Evolutionary conservation across 31 red algal genomes (phyloP).

Genomic region (Odonthalia washingtoniensis): DNA sequence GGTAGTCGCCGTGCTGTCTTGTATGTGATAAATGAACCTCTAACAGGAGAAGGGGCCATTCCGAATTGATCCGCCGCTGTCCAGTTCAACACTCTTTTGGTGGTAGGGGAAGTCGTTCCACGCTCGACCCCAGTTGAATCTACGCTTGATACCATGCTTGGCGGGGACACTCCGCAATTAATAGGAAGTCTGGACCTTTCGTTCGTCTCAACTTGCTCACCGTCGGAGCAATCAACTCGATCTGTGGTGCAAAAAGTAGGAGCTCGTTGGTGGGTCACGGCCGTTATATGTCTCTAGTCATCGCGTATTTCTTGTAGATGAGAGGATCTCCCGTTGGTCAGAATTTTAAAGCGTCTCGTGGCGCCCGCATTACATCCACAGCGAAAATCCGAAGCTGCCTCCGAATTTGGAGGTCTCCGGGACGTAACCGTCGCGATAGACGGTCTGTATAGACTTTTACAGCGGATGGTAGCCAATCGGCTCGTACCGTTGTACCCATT

Average conservation of each 20-base stretch:
- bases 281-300: neutral
- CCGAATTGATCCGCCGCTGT: neutral
- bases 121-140: neutral
- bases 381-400: slow-evolving; percentile 38
- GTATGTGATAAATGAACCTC: neutral
- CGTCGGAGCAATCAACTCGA: slow-evolving; percentile 32
- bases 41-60: neutral
- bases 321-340: neutral
- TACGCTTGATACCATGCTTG: slow-evolving; percentile 25
- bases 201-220: neutral
- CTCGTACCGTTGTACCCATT: neutral
- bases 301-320: neutral
- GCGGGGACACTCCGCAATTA: slow-evolving; percentile 40
- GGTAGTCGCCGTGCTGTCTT: too few relatives aligned
- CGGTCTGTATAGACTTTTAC: slow-evolving; percentile 42
- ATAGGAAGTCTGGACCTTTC: slow-evolving; percentile 20
- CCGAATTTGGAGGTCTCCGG: slow-evolving; percentile 29
- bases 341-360: neutral
- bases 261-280: neutral
- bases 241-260: neutral
- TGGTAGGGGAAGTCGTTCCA: neutral
- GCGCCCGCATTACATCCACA: slow-evolving; percentile 21
- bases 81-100: slow-evolving; percentile 15
- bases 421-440: too few relatives aligned
- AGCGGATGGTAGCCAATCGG: slow-evolving; percentile 20